Base-by-base conservation (phyloP, 805 yeast species). In the Komagataella pseudopastoris region DNA sequence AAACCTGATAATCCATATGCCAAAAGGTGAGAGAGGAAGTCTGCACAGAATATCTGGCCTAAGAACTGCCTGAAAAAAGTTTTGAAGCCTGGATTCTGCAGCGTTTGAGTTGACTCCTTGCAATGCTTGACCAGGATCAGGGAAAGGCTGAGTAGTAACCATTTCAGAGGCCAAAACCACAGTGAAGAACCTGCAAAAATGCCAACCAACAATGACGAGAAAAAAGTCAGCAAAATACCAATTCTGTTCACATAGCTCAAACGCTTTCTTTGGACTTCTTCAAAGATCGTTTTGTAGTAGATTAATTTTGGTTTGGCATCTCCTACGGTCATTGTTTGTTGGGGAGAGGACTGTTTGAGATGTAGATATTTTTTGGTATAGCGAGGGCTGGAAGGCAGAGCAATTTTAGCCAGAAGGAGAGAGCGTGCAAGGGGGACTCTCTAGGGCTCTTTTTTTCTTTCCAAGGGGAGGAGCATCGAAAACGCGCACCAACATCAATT, bases 221-320 rank as follows among this genome's bases (percentile, higher is more conserved):
- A 2, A 1, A 59, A 18, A 12, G 67, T 54, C 17, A 61, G 14
- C 1, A 62, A 4, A 1, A 59, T 52, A 6, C 66, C 56, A 12
- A 66, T 30, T 46, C 67, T 55, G 20, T 59, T 56, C 52, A 59
- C 65, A 53, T 57, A 67, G 46, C 53, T 55, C 53, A 67, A 50
- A 52, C 71, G 56, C 43, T 59, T 56, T 44, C 52, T 48, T 45
- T 55, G 55, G 6, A 62, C 62, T 47, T 57, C 60, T 8, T 59
- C 54, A 24, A 61, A 59, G 3, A 58, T 53, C 23, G 56, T 53
- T 18, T 60, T 44, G 50, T 63, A 63, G 14, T 55, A 30, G 39
- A 30, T 30, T 30, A 30, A 30, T 30, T 57, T 51, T 55, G 57
- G 23, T 53, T 55, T 50, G 58, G 58, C 49, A 55, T 59, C 23